Evolutionary conservation across 805 yeast genomes (phyloP).

Genomic region (Zygosaccharomyces bailii): DNA sequence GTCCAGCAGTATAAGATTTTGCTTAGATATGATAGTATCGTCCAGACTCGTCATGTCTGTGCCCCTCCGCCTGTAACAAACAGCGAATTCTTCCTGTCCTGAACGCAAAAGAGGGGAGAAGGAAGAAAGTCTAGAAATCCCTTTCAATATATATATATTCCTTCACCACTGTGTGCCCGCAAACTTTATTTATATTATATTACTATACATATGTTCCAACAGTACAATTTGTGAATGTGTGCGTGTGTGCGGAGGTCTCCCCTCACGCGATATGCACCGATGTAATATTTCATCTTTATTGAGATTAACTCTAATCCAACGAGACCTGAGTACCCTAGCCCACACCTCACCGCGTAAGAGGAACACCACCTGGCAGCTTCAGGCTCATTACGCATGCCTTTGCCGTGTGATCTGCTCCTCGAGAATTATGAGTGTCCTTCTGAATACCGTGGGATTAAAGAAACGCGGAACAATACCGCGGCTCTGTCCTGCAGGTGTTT

Average conservation of each 20-base stretch:
- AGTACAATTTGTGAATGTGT: background rate
- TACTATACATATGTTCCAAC: background rate
- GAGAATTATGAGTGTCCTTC: no score
- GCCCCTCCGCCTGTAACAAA: no score
- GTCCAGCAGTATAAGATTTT: conserved; percentile 32
- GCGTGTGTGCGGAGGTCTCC: background rate
- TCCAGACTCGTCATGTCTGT: conserved; percentile 29
- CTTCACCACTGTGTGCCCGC: no score
- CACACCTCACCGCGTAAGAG: background rate
- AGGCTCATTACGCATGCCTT: no score
- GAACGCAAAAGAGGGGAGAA: no score
- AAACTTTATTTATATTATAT: no score
- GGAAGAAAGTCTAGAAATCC: no score
- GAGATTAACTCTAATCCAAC: background rate
- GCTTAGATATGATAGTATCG: conserved; percentile 31
- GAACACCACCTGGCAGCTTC: no score
- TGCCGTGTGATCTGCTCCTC: background rate
- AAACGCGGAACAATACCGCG: background rate
- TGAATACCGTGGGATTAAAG: no score
- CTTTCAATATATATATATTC: no score
- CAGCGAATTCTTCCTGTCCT: no score
- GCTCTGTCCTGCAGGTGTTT: background rate
- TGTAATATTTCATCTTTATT: background rate
- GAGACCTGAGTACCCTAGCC: background rate
- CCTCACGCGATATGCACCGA: background rate